Evolutionary conservation across 352 stramenopile species (phyloP), one percentile per base, ranked within the genome.

Genomic region (Globisporangium parvum): DNA sequence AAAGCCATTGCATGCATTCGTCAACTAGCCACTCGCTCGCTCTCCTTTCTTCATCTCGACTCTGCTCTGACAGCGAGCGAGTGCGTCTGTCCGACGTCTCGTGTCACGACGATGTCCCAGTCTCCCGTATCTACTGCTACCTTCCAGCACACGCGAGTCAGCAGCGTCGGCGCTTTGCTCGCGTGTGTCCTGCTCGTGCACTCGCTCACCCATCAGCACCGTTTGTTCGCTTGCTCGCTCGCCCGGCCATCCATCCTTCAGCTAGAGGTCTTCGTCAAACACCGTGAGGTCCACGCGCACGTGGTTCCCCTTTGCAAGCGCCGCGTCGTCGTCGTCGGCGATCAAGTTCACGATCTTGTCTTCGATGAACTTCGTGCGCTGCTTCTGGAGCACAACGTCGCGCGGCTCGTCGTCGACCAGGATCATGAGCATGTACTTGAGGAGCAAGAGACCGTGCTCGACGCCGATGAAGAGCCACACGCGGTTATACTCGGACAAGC

Each of bases 331-430:
- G 31, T 91, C 81, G 42, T 91, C 81, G 10, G 78, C 69, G 44
- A 91, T 82, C 26, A 85, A 59, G 56, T 89, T 70, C 3, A 91
- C 76, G 45, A 91, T 74, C 65, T 91, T 91, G 65, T 81, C 69
- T 17, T 86, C 62, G 20, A 91, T 73, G 53, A 91, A 91, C 62
- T 70, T 67, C 14, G 64, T 73, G 37, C 81, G 78, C 53, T 89
- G 77, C 49, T 88, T 83, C 64, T 91, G 81, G 31, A 89, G 59
- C 47, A 74, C 57, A 10, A 89, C 71, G 33, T 89, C 77, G 26
- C 74, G 70, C 8, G 81, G 81, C 37, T 85, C 77, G 54, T 91
- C 81, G 53, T 91, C 75, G 45, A 91, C 78, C 15, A 87, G 28
- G 45, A 84, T 63, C 66, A 73, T 66, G 26, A 91, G 71, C 20